Conservation (phyloP, 2,329 filamentous ascomycete genomes). For the Neodidymelliopsis sp. region DNA sequence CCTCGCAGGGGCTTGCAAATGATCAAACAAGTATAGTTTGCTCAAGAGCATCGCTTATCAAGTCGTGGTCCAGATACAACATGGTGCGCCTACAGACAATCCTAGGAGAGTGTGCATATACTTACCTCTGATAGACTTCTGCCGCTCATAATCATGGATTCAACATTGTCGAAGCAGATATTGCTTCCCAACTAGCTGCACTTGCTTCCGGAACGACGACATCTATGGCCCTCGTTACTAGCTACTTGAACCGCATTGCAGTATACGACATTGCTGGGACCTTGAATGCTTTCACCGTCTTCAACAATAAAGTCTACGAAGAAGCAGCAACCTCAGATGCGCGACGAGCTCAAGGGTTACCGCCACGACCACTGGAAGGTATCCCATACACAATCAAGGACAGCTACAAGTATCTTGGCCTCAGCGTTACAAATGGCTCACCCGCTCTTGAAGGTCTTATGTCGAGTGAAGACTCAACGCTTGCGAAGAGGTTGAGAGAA, state of each 20-base stretch:
- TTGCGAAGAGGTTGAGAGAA: conserved; percentile 56
- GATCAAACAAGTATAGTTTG: too few species aligned
- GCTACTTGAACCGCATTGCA: conserved; percentile 58
- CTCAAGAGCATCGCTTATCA: too few species aligned
- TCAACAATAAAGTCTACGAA: conserved; percentile 57
- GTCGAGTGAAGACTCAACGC: conserved; percentile 61
- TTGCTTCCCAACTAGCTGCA: conserved; percentile 54
- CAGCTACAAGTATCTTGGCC: conserved; percentile 61
- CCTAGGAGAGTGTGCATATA: too few species aligned
- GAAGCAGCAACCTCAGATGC: conserved; percentile 59
- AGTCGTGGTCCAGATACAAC: too few species aligned
- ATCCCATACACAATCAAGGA: conserved; percentile 68
- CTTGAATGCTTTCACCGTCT: conserved; percentile 59
- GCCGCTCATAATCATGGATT: conserved; percentile 5
- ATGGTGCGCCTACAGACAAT: too few species aligned
- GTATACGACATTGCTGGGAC: conserved; percentile 54
- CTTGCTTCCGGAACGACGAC: conserved; percentile 51
- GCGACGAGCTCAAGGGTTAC: conserved; percentile 49
- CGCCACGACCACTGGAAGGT: conserved; percentile 58
- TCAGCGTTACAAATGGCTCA: conserved; percentile 63
- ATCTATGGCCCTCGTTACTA: conserved; percentile 56
- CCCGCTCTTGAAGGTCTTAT: conserved; percentile 61
- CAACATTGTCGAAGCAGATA: conserved; percentile 58
- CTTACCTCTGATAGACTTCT: neutral
- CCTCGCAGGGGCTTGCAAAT: too few species aligned